phyloP scores from a whole-genome alignment of 129 eudicot species.

The Pseudognaphalium luteoalbum region DNA sequence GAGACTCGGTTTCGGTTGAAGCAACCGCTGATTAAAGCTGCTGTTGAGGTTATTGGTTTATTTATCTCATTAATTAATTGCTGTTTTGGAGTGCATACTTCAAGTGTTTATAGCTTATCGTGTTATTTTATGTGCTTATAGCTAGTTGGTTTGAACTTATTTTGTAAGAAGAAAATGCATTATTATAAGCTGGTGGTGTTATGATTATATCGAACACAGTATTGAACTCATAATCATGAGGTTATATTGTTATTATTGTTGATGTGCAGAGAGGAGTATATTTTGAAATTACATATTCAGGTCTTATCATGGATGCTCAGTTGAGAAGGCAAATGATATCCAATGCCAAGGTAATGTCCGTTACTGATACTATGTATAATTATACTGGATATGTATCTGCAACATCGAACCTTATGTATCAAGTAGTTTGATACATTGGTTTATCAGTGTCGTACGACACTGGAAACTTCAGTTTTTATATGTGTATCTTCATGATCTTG shows the following conservation, averaged over 20 bases:
- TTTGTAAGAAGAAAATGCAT: too few relatives aligned
- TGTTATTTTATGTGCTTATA: too few relatives aligned
- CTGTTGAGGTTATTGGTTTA: slow-evolving; percentile 55
- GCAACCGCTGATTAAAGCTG: slow-evolving; percentile 74
- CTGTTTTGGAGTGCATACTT: background rate
- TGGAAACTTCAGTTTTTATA: background rate
- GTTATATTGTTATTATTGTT: slow-evolving; percentile 17
- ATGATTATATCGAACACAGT: background rate
- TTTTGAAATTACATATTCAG: slow-evolving; percentile 77
- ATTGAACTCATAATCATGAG: slow-evolving; percentile 4
- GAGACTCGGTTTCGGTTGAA: slow-evolving; percentile 77
- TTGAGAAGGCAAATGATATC: slow-evolving; percentile 75
- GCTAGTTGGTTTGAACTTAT: too few relatives aligned
- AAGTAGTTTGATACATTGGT: background rate
- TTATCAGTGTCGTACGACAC: slow-evolving; percentile 3
- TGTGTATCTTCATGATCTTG: slow-evolving; percentile 4
- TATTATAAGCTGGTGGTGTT: background rate
- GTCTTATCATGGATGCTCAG: slow-evolving; percentile 68
- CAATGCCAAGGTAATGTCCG: slow-evolving; percentile 65
- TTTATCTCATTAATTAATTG: background rate
- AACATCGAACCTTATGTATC: background rate
- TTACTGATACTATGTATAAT: background rate
- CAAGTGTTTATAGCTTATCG: background rate
- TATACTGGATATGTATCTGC: background rate
- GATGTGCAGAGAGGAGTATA: slow-evolving; percentile 79